Base-by-base conservation (phyloP, 2,329 filamentous ascomycete genomes). In the Chaetothyriales sp. region DNA sequence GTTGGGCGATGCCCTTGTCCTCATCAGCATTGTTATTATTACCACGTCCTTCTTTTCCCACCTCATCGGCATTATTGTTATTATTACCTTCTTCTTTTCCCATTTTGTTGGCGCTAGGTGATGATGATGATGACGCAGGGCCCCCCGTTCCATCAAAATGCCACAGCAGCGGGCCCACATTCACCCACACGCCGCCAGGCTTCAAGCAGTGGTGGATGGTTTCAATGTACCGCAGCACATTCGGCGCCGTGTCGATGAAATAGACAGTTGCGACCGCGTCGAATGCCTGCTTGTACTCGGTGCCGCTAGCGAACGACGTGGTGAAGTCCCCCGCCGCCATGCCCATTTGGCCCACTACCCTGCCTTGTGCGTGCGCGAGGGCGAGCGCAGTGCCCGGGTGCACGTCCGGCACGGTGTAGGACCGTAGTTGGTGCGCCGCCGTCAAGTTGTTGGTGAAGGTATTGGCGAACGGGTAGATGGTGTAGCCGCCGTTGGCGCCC, bases 241-340 rank as follows among this genome's bases (percentile, higher is more conserved):
- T 97, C 1, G 90, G 89, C 2, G 92, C 92, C 1, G 92, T 98
- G 66, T 98, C 94, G 53, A 98, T 83, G 71, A 98, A 98, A 71
- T 97, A 98, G 9, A 95, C 86, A 2, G 85, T 87, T 0, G 86
- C 82, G 1, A 97, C 87, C 1, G 84, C 89, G 62, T 95, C 83
- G 66, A 89, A 97, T 0, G 67, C 62, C 0, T 75, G 75, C 7
- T 70, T 67, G 60, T 86, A 78, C 0, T 77, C 76, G 1, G 77
- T 72, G 53, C 82, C 75, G 1, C 51, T 51, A 22, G 75, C 77
- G 66, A 98, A 98, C 0, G 89, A 68, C n/a, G 88, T 83, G 52
- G 94, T 78, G 63, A 98, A 98, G 65, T 98, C 92, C 2, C 88
- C 89, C 0, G 89, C 86, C 19, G 84, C 83, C 90, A 98, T 97